Evolutionary conservation across 163 green algal genomes (phyloP).

Genomic region (Chlamydomonas reinhardtii): DNA sequence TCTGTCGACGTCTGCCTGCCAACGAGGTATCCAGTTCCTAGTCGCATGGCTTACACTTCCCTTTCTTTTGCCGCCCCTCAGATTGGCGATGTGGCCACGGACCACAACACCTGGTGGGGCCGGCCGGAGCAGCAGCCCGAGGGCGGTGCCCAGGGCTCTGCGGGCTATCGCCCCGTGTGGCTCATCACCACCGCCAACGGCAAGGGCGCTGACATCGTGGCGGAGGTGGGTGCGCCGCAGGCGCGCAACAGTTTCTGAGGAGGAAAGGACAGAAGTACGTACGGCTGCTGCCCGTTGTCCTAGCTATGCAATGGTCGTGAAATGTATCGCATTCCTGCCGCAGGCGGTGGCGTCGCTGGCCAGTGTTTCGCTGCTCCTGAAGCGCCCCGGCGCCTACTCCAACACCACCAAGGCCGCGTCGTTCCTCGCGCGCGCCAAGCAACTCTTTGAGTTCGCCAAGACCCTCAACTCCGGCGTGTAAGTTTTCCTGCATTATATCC

Average conservation of each 20-base stretch:
- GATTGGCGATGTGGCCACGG: conserved; percentile 31
- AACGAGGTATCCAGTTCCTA: too few species aligned
- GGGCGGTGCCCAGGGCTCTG: not conserved
- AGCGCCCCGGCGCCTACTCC: not conserved
- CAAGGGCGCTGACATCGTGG: conserved; percentile 38
- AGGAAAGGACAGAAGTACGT: too few species aligned
- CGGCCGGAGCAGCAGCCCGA: conserved; percentile 43
- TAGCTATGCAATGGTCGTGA: too few species aligned
- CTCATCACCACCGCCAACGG: conserved; percentile 7
- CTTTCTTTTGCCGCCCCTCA: too few species aligned
- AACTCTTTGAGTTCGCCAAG: not conserved
- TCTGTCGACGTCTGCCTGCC: too few species aligned
- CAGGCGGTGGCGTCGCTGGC: not conserved
- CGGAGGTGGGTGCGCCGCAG: not conserved
- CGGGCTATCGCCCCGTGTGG: conserved; percentile 27
- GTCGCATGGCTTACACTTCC: too few species aligned
- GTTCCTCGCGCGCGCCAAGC: not conserved
- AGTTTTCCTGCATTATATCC: too few species aligned
- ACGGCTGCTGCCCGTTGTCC: too few species aligned
- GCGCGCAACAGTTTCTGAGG: too few species aligned
- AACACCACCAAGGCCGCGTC: not conserved
- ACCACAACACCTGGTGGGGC: conserved; percentile 39
- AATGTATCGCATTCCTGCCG: too few species aligned
- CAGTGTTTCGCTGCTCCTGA: not conserved
- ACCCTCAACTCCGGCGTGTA: not conserved